These are phyloP conservation scores for Pythium angustatum DNA, from an alignment of 352 stramenopile species.

Conservation along the genomic window DNA sequence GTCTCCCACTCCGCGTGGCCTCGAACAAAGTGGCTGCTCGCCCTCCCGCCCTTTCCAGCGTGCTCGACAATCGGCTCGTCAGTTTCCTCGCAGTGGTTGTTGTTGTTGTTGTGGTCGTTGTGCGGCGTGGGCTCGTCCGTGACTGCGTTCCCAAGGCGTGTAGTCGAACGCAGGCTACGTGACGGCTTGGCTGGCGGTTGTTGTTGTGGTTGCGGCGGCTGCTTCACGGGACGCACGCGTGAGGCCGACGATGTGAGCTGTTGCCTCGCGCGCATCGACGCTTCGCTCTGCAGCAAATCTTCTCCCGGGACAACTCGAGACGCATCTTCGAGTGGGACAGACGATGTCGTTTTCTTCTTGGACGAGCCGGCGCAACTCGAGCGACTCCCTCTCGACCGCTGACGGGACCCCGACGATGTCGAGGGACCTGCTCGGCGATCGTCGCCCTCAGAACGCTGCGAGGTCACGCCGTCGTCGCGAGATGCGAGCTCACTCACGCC, in stretches of 20 bases:
- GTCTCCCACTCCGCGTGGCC: conserved; percentile 16
- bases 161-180: not conserved
- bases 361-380: not conserved
- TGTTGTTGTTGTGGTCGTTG: not conserved
- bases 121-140: not conserved
- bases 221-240: conserved; percentile 44
- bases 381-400: conserved; percentile 5
- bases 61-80: conserved; percentile 30
- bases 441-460: conserved; percentile 23
- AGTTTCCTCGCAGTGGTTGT: conserved; percentile 27
- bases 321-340: conserved; percentile 1
- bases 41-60: not conserved
- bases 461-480: conserved; percentile 1
- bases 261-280: conserved; percentile 15
- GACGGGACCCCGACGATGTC: not conserved
- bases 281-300: conserved; percentile 21
- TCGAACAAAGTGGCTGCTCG: not conserved
- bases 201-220: conserved; percentile 18
- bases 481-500: conserved; percentile 4
- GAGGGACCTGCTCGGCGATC: not conserved
- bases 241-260: conserved; percentile 51
- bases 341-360: conserved; percentile 3
- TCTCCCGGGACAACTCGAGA: not conserved
- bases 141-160: not conserved
- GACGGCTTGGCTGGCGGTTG: not conserved